Evolutionary conservation across 768 basidiomycete species (phyloP).

Genomic region (Auriculariales sp.): DNA sequence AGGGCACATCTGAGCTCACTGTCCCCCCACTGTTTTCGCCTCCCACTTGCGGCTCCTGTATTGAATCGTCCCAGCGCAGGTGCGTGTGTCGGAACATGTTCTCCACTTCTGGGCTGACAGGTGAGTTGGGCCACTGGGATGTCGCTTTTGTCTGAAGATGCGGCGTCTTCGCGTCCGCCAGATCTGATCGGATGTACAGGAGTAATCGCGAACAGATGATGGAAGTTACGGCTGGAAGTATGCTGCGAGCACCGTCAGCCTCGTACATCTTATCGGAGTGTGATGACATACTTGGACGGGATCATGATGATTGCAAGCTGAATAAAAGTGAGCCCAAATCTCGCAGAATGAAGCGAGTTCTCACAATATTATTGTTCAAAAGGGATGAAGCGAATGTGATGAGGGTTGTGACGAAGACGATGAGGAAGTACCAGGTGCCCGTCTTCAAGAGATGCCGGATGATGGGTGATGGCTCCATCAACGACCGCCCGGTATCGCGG

Average conservation of each 20-base stretch:
- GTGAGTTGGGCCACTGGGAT: too few species aligned
- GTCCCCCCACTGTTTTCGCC: too few species aligned
- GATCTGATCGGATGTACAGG: neutral
- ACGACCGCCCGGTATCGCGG: neutral
- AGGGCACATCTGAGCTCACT: too few species aligned
- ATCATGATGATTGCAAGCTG: neutral
- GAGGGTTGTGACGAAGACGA: neutral
- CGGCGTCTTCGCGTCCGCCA: neutral
- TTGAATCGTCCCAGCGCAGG: too few species aligned
- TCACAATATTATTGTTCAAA: neutral
- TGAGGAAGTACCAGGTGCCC: neutral
- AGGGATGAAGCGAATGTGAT: neutral
- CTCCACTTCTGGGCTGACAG: too few species aligned
- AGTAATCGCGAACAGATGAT: neutral
- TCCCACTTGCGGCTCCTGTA: too few species aligned
- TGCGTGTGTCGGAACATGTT: too few species aligned
- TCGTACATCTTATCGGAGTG: neutral
- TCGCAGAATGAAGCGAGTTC: neutral
- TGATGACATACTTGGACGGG: neutral
- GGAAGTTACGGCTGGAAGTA: neutral
- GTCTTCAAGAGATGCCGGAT: neutral
- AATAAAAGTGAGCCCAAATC: neutral
- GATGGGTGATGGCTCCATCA: neutral
- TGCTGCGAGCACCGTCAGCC: neutral
- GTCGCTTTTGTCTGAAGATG: neutral